These are phyloP conservation scores for Polyporus arcularius DNA, from an alignment of 768 basidiomycete genomes.

Conservation along the genomic window DNA sequence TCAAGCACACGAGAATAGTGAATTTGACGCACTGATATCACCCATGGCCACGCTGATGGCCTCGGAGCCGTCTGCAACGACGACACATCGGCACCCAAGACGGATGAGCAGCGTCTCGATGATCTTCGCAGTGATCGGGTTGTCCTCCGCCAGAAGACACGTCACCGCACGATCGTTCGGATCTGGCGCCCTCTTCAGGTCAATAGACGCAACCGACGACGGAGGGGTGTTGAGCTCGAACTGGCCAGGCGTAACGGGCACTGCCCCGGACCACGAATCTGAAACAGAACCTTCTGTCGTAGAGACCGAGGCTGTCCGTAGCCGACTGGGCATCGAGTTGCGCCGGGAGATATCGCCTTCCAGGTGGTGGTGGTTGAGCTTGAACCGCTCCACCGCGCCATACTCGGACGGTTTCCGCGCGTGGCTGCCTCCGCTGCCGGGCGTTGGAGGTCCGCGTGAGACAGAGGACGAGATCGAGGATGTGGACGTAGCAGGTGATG, in stretches of 20 bases:
- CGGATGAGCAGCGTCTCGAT: conserved; percentile 92
- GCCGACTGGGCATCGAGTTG: conserved; percentile 81
- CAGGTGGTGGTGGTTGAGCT: conserved; percentile 73
- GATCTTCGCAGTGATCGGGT: conserved; percentile 97
- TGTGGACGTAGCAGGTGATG: conserved; percentile 89
- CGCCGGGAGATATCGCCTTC: conserved; percentile 72
- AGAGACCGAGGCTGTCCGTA: conserved; percentile 83
- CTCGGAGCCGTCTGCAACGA: conserved; percentile 95
- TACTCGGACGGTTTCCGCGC: conserved; percentile 87
- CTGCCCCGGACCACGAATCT: conserved; percentile 67
- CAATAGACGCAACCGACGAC: conserved; percentile 84
- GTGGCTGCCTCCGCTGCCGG: conserved; percentile 63
- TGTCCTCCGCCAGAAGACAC: conserved; percentile 93
- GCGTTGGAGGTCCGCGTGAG: conserved; percentile 76
- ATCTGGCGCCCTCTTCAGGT: conserved; percentile 74
- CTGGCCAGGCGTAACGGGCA: conserved; percentile 39
- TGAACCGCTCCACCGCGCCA: conserved; percentile 87
- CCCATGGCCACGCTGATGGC: conserved; percentile 97
- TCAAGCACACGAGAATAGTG: conserved; percentile 6
- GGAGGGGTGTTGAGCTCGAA: conserved; percentile 67
- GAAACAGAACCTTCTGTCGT: conserved; percentile 78
- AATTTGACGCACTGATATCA: conserved; percentile 79
- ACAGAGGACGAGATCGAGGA: conserved; percentile 91
- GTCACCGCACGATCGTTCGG: conserved; percentile 89
- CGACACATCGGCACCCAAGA: conserved; percentile 92